These are phyloP conservation scores for Xylaria scruposa DNA, from an alignment of 495 filamentous ascomycete genomes.

Conservation along the genomic window DNA sequence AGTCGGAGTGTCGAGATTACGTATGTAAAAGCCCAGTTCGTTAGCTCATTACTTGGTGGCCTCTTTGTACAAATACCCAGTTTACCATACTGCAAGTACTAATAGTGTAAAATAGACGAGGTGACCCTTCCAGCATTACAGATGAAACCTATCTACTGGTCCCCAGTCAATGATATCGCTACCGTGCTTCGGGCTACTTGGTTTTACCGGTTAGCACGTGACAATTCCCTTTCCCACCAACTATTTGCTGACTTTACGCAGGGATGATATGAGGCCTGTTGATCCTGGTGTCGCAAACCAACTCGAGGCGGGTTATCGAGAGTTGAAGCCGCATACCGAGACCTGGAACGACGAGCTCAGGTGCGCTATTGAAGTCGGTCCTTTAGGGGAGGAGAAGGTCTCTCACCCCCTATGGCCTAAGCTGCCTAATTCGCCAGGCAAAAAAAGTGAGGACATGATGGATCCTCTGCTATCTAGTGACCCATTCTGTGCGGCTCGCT, in stretches of 20 bases:
- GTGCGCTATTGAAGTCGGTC: conserved; percentile 88
- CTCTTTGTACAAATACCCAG: not conserved
- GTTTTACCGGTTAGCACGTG: conserved; percentile 73
- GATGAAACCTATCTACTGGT: conserved; percentile 99
- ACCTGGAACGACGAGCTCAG: conserved; percentile 94
- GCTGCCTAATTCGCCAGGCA: conserved; percentile 42
- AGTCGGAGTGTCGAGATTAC: conserved; percentile 79
- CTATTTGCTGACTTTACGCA: conserved; percentile 29
- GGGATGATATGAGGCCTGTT: conserved; percentile 88
- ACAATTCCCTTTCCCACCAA: not conserved
- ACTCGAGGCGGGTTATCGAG: conserved; percentile 84
- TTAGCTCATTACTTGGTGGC: not conserved
- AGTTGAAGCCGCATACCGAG: conserved; percentile 86
- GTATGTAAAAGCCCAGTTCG: conserved; percentile 10
- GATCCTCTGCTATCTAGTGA: conserved; percentile 60
- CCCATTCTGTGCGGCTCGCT: conserved; percentile 60
- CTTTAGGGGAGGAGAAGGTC: conserved; percentile 89
- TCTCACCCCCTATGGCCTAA: conserved; percentile 81
- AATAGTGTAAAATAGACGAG: conserved; percentile 39
- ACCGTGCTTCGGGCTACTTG: conserved; percentile 86
- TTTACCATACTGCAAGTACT: not conserved
- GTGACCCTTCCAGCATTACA: conserved; percentile 63
- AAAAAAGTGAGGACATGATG: conserved; percentile 43
- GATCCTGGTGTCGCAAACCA: conserved; percentile 90
- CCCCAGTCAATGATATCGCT: conserved; percentile 88